Percentiles rank a stretch among this genome's conserved stretches.
These are phyloP conservation scores for Eimeria acervulina DNA, from an alignment of 169 alveolate species.

Conservation along the genomic window DNA sequence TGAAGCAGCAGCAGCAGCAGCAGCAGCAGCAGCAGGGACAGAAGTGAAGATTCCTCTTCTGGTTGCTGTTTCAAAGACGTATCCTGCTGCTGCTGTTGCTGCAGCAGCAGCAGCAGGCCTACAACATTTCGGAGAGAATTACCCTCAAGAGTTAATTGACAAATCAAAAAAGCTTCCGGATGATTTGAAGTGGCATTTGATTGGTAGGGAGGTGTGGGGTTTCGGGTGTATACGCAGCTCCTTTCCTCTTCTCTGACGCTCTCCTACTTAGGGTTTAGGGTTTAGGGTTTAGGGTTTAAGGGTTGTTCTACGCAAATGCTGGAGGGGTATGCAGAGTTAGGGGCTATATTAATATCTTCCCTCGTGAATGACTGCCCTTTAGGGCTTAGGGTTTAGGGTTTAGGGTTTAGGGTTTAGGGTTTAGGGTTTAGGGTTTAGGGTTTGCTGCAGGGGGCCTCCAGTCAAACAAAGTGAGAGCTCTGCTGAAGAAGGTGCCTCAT, in stretches of 20 bases:
- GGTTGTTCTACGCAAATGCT: too few species aligned
- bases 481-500: slow-evolving; percentile 87
- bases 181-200: slow-evolving; percentile 95
- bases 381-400: background rate
- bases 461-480: slow-evolving; percentile 93
- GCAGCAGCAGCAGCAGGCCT: slow-evolving; percentile 89
- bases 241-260: too few species aligned
- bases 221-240: too few species aligned
- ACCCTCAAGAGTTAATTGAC: slow-evolving; percentile 92
- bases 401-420: slow-evolving; percentile 4
- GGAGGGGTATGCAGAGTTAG: too few species aligned
- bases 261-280: too few species aligned
- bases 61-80: slow-evolving; percentile 66
- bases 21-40: background rate
- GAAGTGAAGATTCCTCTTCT: slow-evolving; percentile 7
- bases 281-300: too few species aligned
- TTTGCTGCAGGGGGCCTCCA: slow-evolving; percentile 88
- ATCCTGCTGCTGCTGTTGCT: slow-evolving; percentile 72
- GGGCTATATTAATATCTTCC: too few species aligned
- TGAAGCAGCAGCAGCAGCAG: slow-evolving; percentile 29
- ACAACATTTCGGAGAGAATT: slow-evolving; percentile 95
- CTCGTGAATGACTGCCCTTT: background rate
- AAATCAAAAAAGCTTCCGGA: slow-evolving; percentile 89
- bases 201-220: slow-evolving; percentile 87
- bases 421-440: background rate